Evolutionary conservation across 345 rosid genomes (phyloP), one percentile per base, ranked within the genome.

Genomic region (Ceriops decandra): DNA sequence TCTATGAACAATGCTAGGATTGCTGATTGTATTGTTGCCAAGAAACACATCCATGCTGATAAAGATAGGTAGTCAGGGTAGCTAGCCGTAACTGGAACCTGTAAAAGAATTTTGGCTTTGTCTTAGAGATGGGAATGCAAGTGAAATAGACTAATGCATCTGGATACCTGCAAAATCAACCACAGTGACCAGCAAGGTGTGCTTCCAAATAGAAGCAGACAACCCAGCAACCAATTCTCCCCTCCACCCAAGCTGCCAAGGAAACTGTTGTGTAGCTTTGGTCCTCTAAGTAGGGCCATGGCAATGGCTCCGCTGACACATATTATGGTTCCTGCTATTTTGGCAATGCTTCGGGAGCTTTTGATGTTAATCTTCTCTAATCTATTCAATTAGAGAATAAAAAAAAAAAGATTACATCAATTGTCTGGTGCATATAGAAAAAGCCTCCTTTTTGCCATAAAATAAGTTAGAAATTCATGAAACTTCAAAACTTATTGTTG

Each of bases 31-130:
- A 88, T 19, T 3, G 91, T 77, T 27, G 80, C 89, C 26, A 83
- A 56, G 77, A 87, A 75, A 75, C 97, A 87, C 89, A 86, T 82
- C 93, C 96, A 89, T n/a, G 91, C 88, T 33, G 92, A 80, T 54
- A 82, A 59, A 64, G 89, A 83, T 69, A 87, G 68, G 77, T 77
- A 84, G 70, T 89, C 86, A 7, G 90, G 87, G 19, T 81, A 85
- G 71, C 80, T 69, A 27, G 79, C 73, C 38, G 89, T 73, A 64
- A 87, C 69, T 3, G 87, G 88, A 64, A 89, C 93, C 96, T 91
- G 74, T 47, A 4, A 1, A 63, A 63, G 15, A 42, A 13, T 42
- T 13, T 42, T 42, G 19, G 16, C 49, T 33, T 33, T 42, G 49
- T 42, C 49, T 42, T 42, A 13, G 49, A 32, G 71, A 19, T 31